These are phyloP conservation scores for Trametes elegans DNA, from an alignment of 768 basidiomycete species.

Conservation along the genomic window DNA sequence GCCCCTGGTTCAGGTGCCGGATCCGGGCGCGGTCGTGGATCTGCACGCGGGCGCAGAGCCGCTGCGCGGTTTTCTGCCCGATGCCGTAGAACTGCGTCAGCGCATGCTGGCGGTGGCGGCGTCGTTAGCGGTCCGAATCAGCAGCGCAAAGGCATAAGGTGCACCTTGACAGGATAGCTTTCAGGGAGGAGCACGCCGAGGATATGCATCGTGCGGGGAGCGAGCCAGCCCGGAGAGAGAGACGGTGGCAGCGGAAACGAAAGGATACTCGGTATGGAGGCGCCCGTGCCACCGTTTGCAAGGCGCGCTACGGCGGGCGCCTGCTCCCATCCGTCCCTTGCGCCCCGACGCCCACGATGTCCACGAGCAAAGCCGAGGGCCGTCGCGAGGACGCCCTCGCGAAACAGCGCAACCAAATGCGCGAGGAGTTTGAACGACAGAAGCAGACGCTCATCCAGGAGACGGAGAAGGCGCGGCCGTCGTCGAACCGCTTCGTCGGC, in stretches of 20 bases:
- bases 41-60: constrained; percentile 87
- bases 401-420: constrained; percentile 77
- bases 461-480: constrained; percentile 90
- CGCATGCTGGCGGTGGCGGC: constrained; percentile 61
- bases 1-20: constrained; percentile 76
- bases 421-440: constrained; percentile 80
- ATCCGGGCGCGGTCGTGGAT: constrained; percentile 87
- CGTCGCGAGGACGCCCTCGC: constrained; percentile 81
- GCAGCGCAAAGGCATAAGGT: neutral
- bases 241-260: constrained; percentile 4
- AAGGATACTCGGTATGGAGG: neutral
- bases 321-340: constrained; percentile 2
- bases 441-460: constrained; percentile 81
- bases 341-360: constrained; percentile 45
- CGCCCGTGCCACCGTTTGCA: constrained; percentile 3
- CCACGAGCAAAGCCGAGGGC: constrained; percentile 76
- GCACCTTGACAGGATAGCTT: constrained; percentile 72
- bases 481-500: constrained; percentile 85
- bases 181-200: constrained; percentile 84
- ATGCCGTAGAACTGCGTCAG: constrained; percentile 89
- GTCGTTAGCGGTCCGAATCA: neutral
- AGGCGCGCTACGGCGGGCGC: constrained; percentile 29
- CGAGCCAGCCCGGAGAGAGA: neutral
- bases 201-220: constrained; percentile 53
- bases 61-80: constrained; percentile 68